Base-by-base conservation (phyloP, 2,329 filamentous ascomycete species). In the Thelonectria rubi region DNA sequence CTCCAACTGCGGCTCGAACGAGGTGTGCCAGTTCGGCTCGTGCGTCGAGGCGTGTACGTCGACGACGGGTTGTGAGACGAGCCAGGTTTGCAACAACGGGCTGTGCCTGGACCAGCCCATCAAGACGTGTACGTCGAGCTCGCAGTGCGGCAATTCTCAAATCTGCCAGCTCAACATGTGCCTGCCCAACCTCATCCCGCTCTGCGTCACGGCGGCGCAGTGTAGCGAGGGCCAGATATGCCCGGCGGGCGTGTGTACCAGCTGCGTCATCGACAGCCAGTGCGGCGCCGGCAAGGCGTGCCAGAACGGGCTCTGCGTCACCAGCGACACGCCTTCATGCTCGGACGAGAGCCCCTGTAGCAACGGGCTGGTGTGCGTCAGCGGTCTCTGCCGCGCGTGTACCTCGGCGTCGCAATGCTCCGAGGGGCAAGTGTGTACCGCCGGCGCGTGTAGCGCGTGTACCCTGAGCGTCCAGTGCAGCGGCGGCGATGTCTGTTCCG, bases 191-290 rank as follows among this genome's bases (percentile, higher is more conserved):
- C 24, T 58, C 3, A 39, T 62, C 17, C 42, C 54, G 7, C 50
- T 62, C 2, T 62, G 60, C 12, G 21, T 60, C 52, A 42, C 47
- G 11, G 17, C 46, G 8, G 30, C 47, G 9, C 58, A 60, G 14
- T 60, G 58, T 24, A 46, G 21, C 14, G 26, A 26, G 1, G 58
- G 58, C 7, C 52, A 60, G n/a, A 60, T 62, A 30, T 62, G 60
- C 30, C 55, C 45, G 1, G 26, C 26, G 5, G 60, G 60, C 3
- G 8, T 59, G 3, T 62, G 60, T 18, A 47, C 50, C 15, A 45
- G 43, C 46, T 62, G 60, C 8, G 18, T 18, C 37, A 30, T 42
- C 14, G 50, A 58, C 32, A n/a, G 26, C 3, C 48, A 58, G 15
- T 62, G 60, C 30, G 55, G 55, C 3, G 6, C 32, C 2, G 55